These are phyloP conservation scores for Naganishia cerealis DNA, from an alignment of 1,284 basidiomycete species.

Conservation along the genomic window DNA sequence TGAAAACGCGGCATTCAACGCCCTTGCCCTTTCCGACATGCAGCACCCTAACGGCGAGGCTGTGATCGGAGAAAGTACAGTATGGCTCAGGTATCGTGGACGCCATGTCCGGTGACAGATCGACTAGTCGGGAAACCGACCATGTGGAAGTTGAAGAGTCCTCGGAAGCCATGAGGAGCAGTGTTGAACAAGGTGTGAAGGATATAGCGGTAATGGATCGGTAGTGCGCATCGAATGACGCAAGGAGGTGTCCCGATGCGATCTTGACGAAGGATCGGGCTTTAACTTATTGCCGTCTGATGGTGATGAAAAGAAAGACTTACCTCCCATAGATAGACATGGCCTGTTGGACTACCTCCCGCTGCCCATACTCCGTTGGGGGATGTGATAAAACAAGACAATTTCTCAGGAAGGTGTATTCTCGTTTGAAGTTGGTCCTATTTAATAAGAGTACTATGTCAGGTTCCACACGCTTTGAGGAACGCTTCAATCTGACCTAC, in stretches of 20 bases:
- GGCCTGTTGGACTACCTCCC: conserved; percentile 81
- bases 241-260: conserved; percentile 81
- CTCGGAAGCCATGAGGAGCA: conserved; percentile 80
- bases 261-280: conserved; percentile 62
- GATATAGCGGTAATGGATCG: conserved; percentile 76
- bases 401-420: conserved; percentile 83
- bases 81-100: conserved; percentile 66
- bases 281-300: background rate
- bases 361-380: conserved; percentile 73
- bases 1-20: conserved; percentile 73
- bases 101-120: conserved; percentile 68
- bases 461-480: background rate
- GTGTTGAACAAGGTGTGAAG: conserved; percentile 76
- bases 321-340: conserved; percentile 94
- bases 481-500: conserved; percentile 38
- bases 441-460: background rate
- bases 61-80: conserved; percentile 83
- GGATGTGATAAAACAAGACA: conserved; percentile 76
- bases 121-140: conserved; percentile 57
- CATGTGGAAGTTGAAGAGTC: conserved; percentile 78
- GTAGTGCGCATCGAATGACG: conserved; percentile 93
- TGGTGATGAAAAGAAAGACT: conserved; percentile 43
- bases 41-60: conserved; percentile 80
- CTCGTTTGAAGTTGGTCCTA: conserved; percentile 85
- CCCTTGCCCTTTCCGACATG: conserved; percentile 74